A percentile compares a stretch with the other conserved stretches of the same genome.
Evolutionary conservation across 2,329 filamentous ascomycete species (phyloP).

Genomic region (Metarhizium robertsii): DNA sequence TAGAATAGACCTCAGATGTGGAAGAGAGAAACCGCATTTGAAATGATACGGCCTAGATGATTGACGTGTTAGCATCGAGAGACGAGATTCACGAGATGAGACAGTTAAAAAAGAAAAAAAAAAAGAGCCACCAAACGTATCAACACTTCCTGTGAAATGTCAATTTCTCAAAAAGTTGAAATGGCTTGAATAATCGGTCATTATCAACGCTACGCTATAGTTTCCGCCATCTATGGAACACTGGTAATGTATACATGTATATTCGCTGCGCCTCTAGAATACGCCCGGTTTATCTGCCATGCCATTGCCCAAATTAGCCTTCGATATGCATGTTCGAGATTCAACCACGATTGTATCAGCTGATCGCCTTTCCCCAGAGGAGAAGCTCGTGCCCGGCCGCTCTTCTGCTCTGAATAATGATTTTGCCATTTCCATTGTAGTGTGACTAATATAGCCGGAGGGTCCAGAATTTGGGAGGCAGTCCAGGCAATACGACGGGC

Average conservation of each 20-base stretch:
- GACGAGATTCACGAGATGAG: conserved; percentile 17
- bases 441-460: background rate
- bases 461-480: background rate
- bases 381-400: background rate
- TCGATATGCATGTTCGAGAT: background rate
- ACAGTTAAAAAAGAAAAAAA: background rate
- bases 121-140: background rate
- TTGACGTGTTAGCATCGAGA: background rate
- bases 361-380: background rate
- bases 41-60: background rate
- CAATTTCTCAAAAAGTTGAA: background rate
- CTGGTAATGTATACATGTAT: background rate
- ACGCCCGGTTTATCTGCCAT: no score
- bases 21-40: background rate
- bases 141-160: background rate
- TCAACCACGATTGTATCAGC: background rate
- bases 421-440: background rate
- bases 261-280: background rate
- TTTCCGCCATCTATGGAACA: background rate
- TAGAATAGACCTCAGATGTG: background rate
- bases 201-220: conserved; percentile 1
- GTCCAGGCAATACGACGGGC: background rate
- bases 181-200: background rate
- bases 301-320: background rate
- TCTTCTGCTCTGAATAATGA: background rate